Evolutionary conservation across 2,329 filamentous ascomycete species (phyloP), one percentile per base, ranked within the genome.

Genomic region (Aspergillus uvarum): DNA sequence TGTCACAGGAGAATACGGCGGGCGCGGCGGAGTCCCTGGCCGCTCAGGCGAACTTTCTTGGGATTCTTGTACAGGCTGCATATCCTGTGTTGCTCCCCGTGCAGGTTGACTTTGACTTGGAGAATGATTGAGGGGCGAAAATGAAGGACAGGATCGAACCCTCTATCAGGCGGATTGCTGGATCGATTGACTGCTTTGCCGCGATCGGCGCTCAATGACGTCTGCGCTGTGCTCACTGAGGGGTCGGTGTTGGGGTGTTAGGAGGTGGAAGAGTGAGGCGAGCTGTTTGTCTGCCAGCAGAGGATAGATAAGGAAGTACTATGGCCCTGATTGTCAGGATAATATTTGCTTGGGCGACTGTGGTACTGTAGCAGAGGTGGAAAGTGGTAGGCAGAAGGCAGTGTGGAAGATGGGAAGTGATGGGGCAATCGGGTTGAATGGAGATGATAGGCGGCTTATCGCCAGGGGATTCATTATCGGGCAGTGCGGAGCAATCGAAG

Each of bases 1-100:
- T 21, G 79, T 81, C 44, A 81, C 77, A 11, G 79, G 79, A 21
- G 79, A 80, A 68, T 80, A 80, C 26, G 79, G 78, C 24, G 79
- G 78, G 42, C 73, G 76, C 55, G 78, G 76, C 51, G 77, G 76
- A 47, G 77, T 79, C 44, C 72, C 71, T 48, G 72, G 73, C 11
- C 69, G 70, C 51, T 72, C 62, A n/a, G 54, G 35, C 48, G 56
- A 50, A 49, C 51, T 59, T 42, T 35, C 42, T 51, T 59, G 64
- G 51, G 65, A 60, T n/a, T 67, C 65, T 51, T 65, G 65, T 12
- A 65, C 56, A 48, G 63, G 58, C 54, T 68, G 70, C 61, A 65
- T 64, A 26, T 80, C 49, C 31, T 12, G 8, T 21, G 32, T 29
- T 42, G 26, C 26, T 29, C 26, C 22, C 16, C 47, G 24, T 21